Base-by-base conservation (phyloP, 768 basidiomycete species). In the Chiua virens region DNA sequence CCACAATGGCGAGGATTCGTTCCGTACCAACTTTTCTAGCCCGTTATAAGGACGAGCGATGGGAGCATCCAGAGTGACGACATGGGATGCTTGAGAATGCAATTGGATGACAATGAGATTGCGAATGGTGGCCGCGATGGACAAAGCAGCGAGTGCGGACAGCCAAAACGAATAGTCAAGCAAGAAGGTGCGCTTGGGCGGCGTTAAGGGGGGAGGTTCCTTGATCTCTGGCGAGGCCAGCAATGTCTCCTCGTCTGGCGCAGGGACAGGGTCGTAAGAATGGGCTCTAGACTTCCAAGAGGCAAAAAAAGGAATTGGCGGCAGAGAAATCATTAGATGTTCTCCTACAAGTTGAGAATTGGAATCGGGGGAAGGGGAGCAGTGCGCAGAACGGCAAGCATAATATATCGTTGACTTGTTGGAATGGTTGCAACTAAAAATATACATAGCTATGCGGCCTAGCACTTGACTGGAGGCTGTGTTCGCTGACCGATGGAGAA, bases 1-100 rank as follows among this genome's bases (percentile, higher is more conserved):
- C 64, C 63, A 64, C 15, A 47, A 63, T 15, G 61, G 61, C 5
- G 63, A 66, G n/a, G 64, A 63, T 20, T 51, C 54, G 18, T 64
- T 64, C 14, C 63, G 61, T 17, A 49, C n/a, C 7, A 64, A 46
- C 41, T 42, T 63, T 34, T 60, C 63, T 22, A 66, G 34, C 7
- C 63, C 63, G 8, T 48, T 60, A 37, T 64, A 64, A 20, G 58
- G 64, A 17, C 55, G 60, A 27, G 50, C 50, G 20, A 62, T 23
- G 27, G 55, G 39, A 7, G 52, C 54, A 10, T 62, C 50, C 20
- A 57, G 17, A 42, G 39, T 45, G 25, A 14, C 30, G 39, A 21
- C 30, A 22, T 20, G 21, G 4, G 44, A 36, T 14, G 32, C 50
- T 21, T 45, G 62, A 4, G 42, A 38, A 17, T 20, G 36, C 6